Conservation (phyloP, 768 basidiomycete genomes). For the Phylloporus sp. region DNA sequence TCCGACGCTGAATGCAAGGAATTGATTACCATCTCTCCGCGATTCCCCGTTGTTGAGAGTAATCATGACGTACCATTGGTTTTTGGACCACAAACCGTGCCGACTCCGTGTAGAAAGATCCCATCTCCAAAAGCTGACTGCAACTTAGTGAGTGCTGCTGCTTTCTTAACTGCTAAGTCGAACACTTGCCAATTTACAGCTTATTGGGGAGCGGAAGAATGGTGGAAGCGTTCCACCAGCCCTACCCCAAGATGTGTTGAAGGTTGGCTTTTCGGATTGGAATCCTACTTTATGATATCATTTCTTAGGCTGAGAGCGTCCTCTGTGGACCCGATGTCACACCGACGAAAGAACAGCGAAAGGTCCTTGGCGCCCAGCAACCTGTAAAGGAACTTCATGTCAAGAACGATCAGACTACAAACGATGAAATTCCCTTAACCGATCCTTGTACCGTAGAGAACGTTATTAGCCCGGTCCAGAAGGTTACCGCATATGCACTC, state of each 20-base stretch:
- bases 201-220: not conserved
- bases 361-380: conserved; percentile 16
- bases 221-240: not conserved
- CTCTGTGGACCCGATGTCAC: conserved; percentile 9
- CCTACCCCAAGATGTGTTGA: not conserved
- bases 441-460: not conserved
- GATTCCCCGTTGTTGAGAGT: not conserved
- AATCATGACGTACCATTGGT: not conserved
- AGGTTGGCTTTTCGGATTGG: conserved; percentile 15
- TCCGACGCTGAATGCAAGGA: not conserved
- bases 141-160: conserved; percentile 8
- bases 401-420: conserved; percentile 1
- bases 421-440: not conserved
- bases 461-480: not conserved
- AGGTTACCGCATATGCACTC: conserved; percentile 1
- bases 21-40: not conserved
- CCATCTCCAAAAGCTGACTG: not conserved
- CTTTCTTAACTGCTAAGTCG: not conserved
- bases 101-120: not conserved
- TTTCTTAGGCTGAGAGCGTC: conserved; percentile 6
- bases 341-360: conserved; percentile 32
- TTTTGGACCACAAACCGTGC: not conserved
- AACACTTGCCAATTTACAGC: conserved; percentile 1
- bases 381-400: not conserved
- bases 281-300: not conserved